These are phyloP conservation scores for Triticum dicoccoides DNA, from an alignment of 176 grass and related monocot species.

Conservation along the genomic window DNA sequence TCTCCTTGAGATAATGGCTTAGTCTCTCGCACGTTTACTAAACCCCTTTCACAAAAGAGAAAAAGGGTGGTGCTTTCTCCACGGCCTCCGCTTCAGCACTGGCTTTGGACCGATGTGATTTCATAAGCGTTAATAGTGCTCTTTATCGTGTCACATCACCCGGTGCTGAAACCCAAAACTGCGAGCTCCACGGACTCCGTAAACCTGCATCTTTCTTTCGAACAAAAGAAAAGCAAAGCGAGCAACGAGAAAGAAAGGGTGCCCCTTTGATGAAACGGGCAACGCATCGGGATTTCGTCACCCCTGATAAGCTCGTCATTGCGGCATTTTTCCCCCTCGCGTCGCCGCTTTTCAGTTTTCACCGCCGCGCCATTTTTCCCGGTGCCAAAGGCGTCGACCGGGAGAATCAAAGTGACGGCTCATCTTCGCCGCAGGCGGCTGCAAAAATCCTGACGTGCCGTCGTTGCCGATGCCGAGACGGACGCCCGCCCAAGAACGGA, in stretches of 20 bases:
- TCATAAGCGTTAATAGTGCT: background rate
- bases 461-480: background rate
- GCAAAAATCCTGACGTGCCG: background rate
- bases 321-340: background rate
- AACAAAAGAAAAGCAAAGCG: background rate
- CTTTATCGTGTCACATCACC: conserved; percentile 21
- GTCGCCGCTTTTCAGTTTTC: conserved; percentile 8
- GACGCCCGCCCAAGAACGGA: background rate
- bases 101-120: conserved; percentile 12
- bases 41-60: background rate
- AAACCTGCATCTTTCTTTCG: conserved; percentile 15
- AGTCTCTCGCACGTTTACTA: conserved; percentile 5
- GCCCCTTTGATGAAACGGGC: background rate
- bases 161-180: conserved; percentile 9
- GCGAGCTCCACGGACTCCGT: background rate
- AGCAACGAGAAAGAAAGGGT: background rate
- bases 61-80: background rate
- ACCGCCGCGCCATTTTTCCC: conserved; percentile 5
- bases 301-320: conserved; percentile 1
- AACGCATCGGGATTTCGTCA: background rate
- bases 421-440: background rate
- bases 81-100: background rate
- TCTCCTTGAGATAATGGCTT: conserved; percentile 15
- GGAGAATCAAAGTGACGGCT: conserved; percentile 8
- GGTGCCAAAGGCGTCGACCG: conserved; percentile 25